Evolutionary conservation across 2,329 filamentous ascomycete species (phyloP), one percentile per base, ranked within the genome.

Genomic region (Chaetomium globosum): DNA sequence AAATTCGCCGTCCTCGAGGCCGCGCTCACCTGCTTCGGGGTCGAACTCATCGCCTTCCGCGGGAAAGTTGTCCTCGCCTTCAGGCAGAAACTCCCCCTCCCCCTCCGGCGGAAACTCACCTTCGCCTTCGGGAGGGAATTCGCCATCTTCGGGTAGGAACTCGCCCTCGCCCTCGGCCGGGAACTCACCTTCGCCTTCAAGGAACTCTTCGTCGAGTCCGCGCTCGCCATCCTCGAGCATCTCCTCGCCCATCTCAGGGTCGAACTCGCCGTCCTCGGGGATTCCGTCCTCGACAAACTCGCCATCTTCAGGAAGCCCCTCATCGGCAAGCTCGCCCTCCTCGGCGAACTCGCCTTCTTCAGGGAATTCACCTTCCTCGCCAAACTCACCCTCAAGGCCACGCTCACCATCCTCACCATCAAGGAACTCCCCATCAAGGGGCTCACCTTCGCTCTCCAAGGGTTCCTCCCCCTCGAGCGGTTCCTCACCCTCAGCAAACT

Each of bases 401-500:
- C 60, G 57, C 33, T 66, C 61, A 13, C 58, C 59, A 1, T 52
- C 49, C 31, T 62, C 48, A 2, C 36, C 61, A 12, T 64, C 65
- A 4, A 43, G 26, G 23, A 55, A n/a, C n/a, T 54, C 57, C 2
- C 33, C 39, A 12, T 63, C 48, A 8, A 48, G 36, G 2, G 43
- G 21, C n/a, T 63, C 39, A 43, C 39, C 51, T 9, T 39, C 30
- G 23, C 55, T 19, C 23, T n/a, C 30, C 5, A 28, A 7, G 36
- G 30, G 36, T n/a, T 23, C 36, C 7, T 49, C 59, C 2, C 28
- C 61, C 4, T 58, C 54, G 33, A 57, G 33, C 5, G 16, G 59
- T 48, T 58, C 61, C 19, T 52, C 65, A 13, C 51, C 60, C 7
- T 53, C 61, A 23, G 55, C 21, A 26, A 13, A 28, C 26, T 61